These are phyloP conservation scores for Trypanosoma vivax DNA, from an alignment of 208 protist genomes.

Conservation along the genomic window DNA sequence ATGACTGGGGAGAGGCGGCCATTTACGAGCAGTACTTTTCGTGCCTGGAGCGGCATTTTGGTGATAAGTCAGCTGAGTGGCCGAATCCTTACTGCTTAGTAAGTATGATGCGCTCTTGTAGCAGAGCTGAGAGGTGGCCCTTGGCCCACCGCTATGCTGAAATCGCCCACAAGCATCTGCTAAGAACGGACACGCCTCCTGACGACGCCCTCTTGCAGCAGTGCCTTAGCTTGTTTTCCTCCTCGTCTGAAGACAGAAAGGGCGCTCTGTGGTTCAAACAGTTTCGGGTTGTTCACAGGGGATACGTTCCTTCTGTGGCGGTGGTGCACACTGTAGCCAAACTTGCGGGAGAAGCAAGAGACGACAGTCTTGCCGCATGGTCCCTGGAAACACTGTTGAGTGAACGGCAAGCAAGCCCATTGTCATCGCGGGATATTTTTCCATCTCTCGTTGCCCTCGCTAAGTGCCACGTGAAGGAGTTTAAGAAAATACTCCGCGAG, in stretches of 20 bases:
- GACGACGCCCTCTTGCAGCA: conserved; percentile 26
- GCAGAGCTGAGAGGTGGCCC: conserved; percentile 22
- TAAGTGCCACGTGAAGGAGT: conserved; percentile 44
- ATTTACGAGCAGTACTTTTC: conserved; percentile 23
- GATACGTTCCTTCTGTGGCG: conserved; percentile 23
- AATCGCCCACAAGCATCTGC: conserved; percentile 3
- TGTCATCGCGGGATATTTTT: conserved; percentile 47
- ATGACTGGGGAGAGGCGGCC: conserved; percentile 19
- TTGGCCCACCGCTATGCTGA: conserved; percentile 16
- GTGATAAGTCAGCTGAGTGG: conserved; percentile 12
- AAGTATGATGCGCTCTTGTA: conserved; percentile 21
- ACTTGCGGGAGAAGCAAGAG: conserved; percentile 16
- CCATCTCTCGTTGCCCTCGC: conserved; percentile 51
- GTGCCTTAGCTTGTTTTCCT: conserved; percentile 14
- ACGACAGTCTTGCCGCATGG: conserved; percentile 26
- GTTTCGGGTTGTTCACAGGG: conserved; percentile 10
- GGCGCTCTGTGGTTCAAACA: conserved; percentile 12
- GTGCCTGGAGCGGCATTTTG: conserved; percentile 11
- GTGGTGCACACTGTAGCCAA: conserved; percentile 14
- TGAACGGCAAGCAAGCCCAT: conserved; percentile 22
- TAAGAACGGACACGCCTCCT: conserved; percentile 1
- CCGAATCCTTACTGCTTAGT: conserved; percentile 15
- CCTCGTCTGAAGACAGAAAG: conserved; percentile 16
- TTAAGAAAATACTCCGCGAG: conserved; percentile 49
- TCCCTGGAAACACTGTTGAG: conserved; percentile 26